Conservation (phyloP, 73 alveolate genomes). For the Breviolum minutum region DNA sequence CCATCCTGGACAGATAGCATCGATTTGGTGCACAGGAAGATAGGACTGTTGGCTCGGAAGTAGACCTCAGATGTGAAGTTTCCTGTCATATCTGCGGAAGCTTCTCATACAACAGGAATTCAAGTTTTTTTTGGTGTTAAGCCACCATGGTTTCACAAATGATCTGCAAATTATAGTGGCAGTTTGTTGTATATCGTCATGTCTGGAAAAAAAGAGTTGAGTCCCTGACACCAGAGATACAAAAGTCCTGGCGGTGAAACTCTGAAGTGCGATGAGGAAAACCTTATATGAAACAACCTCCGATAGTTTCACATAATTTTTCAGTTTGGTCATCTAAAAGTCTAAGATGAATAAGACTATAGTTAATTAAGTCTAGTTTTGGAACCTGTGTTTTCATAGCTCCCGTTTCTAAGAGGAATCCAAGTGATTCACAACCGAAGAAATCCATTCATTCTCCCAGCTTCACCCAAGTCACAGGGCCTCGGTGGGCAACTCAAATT, state of each 20-base stretch:
- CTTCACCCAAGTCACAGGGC: background rate
- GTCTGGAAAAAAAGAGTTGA: too few relatives aligned
- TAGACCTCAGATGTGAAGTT: background rate
- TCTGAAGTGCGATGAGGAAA: too few relatives aligned
- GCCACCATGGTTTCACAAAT: background rate
- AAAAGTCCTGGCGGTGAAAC: background rate
- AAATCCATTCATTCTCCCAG: too few relatives aligned
- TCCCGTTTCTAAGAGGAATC: too few relatives aligned
- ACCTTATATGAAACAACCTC: too few relatives aligned
- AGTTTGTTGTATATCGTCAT: background rate
- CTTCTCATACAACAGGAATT: background rate
- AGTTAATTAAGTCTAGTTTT: too few relatives aligned
- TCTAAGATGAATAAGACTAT: too few relatives aligned
- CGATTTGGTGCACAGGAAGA: conserved; percentile 47
- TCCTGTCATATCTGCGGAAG: background rate
- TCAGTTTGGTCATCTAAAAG: too few relatives aligned
- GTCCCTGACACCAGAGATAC: conserved; percentile 14
- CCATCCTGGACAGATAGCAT: conserved; percentile 39
- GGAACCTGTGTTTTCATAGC: too few relatives aligned
- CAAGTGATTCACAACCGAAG: too few relatives aligned
- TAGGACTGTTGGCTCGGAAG: conserved; percentile 43
- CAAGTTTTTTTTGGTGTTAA: too few relatives aligned
- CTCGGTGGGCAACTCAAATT: conserved; percentile 22
- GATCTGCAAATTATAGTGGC: background rate
- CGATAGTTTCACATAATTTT: too few relatives aligned